Conservation (phyloP, 2,329 filamentous ascomycete genomes). For the Thelonectria discophora region DNA sequence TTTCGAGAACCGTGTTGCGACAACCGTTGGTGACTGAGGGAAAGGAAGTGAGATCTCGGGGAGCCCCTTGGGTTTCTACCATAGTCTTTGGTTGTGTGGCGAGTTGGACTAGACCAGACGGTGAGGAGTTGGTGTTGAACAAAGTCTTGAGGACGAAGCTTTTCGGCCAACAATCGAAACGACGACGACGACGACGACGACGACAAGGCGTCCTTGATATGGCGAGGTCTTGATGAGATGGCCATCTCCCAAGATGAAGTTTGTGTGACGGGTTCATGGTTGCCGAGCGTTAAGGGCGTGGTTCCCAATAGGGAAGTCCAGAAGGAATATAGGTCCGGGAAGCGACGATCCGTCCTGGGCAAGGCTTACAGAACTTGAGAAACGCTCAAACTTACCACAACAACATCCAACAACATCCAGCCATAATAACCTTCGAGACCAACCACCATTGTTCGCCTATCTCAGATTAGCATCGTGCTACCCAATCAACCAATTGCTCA, state of each 20-base stretch:
- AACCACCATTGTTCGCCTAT: neutral
- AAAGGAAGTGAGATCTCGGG: neutral
- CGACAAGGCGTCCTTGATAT: neutral
- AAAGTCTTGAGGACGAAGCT: neutral
- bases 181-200: too few species aligned
- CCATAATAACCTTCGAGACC: neutral
- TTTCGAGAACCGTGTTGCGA: neutral
- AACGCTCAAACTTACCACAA: conserved; percentile 1
- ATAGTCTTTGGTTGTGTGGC: neutral
- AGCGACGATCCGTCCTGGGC: neutral
- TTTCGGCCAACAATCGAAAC: neutral
- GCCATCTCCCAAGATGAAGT: neutral
- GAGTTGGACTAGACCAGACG: neutral
- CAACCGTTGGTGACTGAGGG: neutral
- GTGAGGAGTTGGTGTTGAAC: neutral
- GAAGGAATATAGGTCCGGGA: neutral
- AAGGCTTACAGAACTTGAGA: neutral
- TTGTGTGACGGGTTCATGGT: neutral
- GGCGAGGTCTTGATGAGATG: neutral
- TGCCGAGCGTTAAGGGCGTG: neutral
- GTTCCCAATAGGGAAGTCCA: neutral
- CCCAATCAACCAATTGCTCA: neutral
- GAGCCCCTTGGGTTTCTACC: neutral
- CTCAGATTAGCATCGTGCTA: conserved; percentile 2
- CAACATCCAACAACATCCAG: neutral